Conservation (phyloP, 176 grass and related monocot genomes). For the Zizania latifolia region DNA sequence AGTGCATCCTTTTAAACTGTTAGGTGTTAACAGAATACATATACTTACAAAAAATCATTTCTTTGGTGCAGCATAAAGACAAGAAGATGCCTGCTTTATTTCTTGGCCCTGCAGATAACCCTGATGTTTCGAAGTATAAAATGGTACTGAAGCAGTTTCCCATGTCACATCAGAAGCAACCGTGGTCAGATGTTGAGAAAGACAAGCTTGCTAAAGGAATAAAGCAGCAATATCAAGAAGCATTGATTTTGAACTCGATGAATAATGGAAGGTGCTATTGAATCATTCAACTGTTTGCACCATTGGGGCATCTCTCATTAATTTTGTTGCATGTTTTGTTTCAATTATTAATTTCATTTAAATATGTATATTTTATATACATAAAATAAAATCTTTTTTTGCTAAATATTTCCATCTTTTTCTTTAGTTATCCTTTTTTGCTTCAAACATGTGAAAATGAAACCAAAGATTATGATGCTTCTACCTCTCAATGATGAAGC, state of each 20-base stretch:
- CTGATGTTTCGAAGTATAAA: conserved; percentile 60
- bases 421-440: background rate
- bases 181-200: conserved; percentile 71
- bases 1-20: background rate
- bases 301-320: background rate
- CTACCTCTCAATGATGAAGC: background rate
- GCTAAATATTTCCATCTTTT: background rate
- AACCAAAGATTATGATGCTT: conserved; percentile 8
- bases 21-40: background rate
- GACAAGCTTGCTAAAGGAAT: conserved; percentile 83
- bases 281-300: background rate
- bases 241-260: conserved; percentile 64
- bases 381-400: too few species aligned
- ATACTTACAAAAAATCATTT: conserved; percentile 3
- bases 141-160: conserved; percentile 67
- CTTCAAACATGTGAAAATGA: background rate
- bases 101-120: conserved; percentile 69
- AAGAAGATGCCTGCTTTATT: conserved; percentile 53
- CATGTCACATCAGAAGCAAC: conserved; percentile 49
- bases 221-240: conserved; percentile 94
- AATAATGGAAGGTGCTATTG: conserved; percentile 58
- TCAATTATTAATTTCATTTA: background rate
- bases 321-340: background rate
- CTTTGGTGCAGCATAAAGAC: conserved; percentile 38
- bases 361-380: background rate